These are phyloP conservation scores for Apiotrichum sp. DNA, from an alignment of 1,284 basidiomycete genomes.

Conservation along the genomic window DNA sequence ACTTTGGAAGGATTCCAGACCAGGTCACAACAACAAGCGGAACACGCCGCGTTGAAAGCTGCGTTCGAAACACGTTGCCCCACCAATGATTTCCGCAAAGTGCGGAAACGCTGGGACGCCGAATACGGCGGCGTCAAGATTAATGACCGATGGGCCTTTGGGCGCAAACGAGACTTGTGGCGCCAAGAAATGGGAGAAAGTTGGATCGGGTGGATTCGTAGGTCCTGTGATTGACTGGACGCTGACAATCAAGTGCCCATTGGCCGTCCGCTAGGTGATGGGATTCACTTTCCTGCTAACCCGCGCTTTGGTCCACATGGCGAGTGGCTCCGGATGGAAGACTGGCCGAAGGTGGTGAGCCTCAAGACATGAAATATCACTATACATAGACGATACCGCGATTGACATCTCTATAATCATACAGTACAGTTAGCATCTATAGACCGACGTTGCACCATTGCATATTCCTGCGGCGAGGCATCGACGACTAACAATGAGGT, in stretches of 20 bases:
- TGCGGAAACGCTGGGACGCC: slow-evolving; percentile 29
- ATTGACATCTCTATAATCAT: too few species aligned
- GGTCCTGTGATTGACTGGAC: slow-evolving; percentile 16
- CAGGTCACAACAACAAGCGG: slow-evolving; percentile 33
- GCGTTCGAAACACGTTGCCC: neutral
- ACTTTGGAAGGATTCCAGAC: slow-evolving; percentile 41
- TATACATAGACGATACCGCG: neutral
- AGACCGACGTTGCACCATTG: too few species aligned
- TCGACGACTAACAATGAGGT: too few species aligned
- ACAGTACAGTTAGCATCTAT: too few species aligned
- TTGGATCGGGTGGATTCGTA: slow-evolving; percentile 40
- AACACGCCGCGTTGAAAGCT: slow-evolving; percentile 27
- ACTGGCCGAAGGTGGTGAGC: slow-evolving; percentile 34
- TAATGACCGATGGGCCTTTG: slow-evolving; percentile 41
- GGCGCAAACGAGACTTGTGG: slow-evolving; percentile 30
- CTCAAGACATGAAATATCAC: neutral
- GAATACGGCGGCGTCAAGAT: slow-evolving; percentile 39
- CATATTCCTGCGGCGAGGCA: too few species aligned
- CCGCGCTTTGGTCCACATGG: slow-evolving; percentile 44
- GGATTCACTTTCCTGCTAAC: slow-evolving; percentile 35
- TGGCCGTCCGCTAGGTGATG: slow-evolving; percentile 39
- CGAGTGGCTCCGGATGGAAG: slow-evolving; percentile 38
- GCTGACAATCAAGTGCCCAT: slow-evolving; percentile 33
- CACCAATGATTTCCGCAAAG: neutral
- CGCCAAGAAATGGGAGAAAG: slow-evolving; percentile 38